Base-by-base conservation (phyloP, 495 filamentous ascomycete genomes). In the Massariosphaeria phaeospora region DNA sequence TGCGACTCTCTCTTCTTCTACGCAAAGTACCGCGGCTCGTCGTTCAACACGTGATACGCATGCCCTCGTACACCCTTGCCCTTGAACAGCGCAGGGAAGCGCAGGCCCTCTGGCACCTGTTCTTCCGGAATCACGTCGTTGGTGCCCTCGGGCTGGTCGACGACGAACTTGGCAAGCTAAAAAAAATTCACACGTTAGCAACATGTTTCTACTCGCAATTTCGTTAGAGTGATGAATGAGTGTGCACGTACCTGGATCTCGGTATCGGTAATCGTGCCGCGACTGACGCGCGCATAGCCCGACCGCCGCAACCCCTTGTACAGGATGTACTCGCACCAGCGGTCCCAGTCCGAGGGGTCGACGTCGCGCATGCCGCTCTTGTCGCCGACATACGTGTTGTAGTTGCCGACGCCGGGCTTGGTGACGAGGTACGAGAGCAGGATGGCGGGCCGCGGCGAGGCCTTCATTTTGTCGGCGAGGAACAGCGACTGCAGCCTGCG, bases 311-410 rank as follows among this genome's bases (percentile, higher is more conserved):
- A 69, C 10, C 84, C 84, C 74, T 96, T 95, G 75, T 86, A 99
- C 45, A 99, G 75, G 58, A 99, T 93, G 66, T 99, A 99, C 75
- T 99, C 93, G 73, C 94, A 99, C 94, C 94, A 99, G 51, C 94
- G 74, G 70, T 98, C 93, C 89, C 89, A 95, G 66, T 99, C 94
- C 12, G 76, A 84, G 8, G 83, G 79, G 62, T 99, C 94, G 46
- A 99, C 93, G 64, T 99, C 94, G 61, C 85, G 83, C 94, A 99
- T 99, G 18, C 88, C 85, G 52, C 85, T 91, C 40, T 74, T 66
- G 20, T 91, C 81, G 39, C 88, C 85, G 24, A 99, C 94, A 64
- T 95, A 97, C 1, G 83, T 95, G 69, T 97, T 94, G 75, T 99
- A 99, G 66, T 97, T 97, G 20, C 94, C 94, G 73, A 95, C 74